Evolutionary conservation across 2,329 filamentous ascomycete genomes (phyloP).

Genomic region (Xylaria digitata): DNA sequence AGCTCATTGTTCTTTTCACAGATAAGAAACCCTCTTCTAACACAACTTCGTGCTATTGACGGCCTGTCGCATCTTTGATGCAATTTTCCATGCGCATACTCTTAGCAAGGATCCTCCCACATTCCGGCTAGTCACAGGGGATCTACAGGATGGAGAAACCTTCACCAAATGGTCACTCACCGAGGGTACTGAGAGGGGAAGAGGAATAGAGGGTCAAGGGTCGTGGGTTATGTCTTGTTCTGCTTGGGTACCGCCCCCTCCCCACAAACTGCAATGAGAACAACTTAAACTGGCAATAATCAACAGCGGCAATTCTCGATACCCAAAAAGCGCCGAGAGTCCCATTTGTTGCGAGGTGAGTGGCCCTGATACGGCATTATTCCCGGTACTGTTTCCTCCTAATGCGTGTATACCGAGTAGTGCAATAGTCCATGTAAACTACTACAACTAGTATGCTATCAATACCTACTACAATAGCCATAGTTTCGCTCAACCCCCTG

Average conservation of each 20-base stretch:
- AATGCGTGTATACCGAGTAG: conserved; percentile 32
- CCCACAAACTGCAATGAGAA: background rate
- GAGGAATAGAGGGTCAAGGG: conserved; percentile 22
- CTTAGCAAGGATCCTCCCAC: conserved; percentile 44
- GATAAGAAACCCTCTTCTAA: conserved; percentile 9
- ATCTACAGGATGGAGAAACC: conserved; percentile 37
- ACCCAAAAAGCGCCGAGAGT: background rate
- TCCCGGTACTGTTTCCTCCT: conserved; percentile 42
- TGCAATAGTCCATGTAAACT: conserved; percentile 9
- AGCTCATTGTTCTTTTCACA: background rate
- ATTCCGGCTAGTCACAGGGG: conserved; percentile 43
- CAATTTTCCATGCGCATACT: conserved; percentile 40
- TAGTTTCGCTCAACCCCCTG: conserved; percentile 27
- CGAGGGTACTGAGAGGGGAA: conserved; percentile 31
- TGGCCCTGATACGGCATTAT: conserved; percentile 44
- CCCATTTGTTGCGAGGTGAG: conserved; percentile 10
- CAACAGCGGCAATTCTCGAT: conserved; percentile 5
- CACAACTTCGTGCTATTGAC: conserved; percentile 36
- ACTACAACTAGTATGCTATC: background rate
- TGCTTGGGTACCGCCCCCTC: too few relatives aligned
- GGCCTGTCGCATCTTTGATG: conserved; percentile 46
- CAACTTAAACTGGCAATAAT: conserved; percentile 1
- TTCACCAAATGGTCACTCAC: conserved; percentile 39
- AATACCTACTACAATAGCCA: conserved; percentile 19
- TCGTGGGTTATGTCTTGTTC: too few relatives aligned